Evolutionary conservation across 116 monocot genomes (phyloP).

Genomic region (Phalaenopsis hybrid): DNA sequence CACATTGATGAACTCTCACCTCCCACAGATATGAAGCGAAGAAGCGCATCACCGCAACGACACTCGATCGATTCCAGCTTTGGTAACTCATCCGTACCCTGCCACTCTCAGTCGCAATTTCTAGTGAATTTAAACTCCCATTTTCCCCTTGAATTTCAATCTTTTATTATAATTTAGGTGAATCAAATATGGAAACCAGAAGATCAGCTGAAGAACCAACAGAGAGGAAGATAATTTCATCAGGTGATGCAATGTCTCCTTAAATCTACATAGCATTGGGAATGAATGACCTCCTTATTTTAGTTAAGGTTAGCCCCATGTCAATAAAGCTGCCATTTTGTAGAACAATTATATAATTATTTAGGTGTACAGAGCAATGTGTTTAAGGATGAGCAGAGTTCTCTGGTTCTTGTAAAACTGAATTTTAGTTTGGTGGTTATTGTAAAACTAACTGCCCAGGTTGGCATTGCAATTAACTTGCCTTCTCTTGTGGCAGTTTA

Average conservation of each 20-base stretch:
- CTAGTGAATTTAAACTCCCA: background rate
- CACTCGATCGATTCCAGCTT: conserved; percentile 38
- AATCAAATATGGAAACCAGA: conserved; percentile 19
- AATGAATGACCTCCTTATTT: conserved; percentile 32
- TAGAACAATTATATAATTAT: conserved; percentile 15
- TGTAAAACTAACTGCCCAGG: conserved; percentile 56
- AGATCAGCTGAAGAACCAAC: conserved; percentile 24
- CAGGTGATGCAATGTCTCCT: conserved; percentile 55
- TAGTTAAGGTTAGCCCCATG: conserved; percentile 28
- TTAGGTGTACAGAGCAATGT: conserved; percentile 43
- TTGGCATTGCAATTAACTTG: conserved; percentile 40
- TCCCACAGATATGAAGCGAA: conserved; percentile 42
- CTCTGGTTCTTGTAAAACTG: conserved; percentile 2
- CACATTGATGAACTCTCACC: background rate
- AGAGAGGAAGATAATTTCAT: conserved; percentile 38
- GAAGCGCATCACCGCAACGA: conserved; percentile 30
- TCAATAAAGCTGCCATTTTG: conserved; percentile 14
- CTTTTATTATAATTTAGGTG: conserved; percentile 11
- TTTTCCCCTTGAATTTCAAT: background rate
- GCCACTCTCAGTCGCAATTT: background rate
- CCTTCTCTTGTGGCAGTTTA: conserved; percentile 80
- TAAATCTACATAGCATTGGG: conserved; percentile 19
- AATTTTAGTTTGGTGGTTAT: background rate
- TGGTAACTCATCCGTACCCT: conserved; percentile 1
- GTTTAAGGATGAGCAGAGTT: conserved; percentile 14